Percentiles rank a stretch among this genome's conserved stretches.
These are phyloP conservation scores for Avicennia marina DNA, from an alignment of 257 asterid species.

Conservation along the genomic window DNA sequence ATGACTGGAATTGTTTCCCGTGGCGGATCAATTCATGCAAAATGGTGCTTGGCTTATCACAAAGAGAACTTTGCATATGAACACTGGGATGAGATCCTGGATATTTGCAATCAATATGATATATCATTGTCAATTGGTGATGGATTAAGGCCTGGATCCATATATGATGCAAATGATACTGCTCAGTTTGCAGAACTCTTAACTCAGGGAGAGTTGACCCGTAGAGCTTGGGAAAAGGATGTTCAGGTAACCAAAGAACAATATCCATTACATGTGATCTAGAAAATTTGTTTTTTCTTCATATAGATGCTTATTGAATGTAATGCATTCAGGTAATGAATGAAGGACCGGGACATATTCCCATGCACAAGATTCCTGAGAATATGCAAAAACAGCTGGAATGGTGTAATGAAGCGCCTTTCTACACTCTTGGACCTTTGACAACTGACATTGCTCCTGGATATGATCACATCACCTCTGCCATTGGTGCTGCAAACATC, in stretches of 20 bases:
- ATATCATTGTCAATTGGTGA: slow-evolving; percentile 89
- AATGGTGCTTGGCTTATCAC: slow-evolving; percentile 96
- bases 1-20: slow-evolving; percentile 97
- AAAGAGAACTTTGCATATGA: slow-evolving; percentile 92
- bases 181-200: slow-evolving; percentile 96
- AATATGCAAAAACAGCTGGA: slow-evolving; percentile 95
- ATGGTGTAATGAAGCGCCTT: slow-evolving; percentile 96
- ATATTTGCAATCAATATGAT: slow-evolving; percentile 90
- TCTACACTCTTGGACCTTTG: slow-evolving; percentile 89
- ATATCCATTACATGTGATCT: not conserved
- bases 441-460: slow-evolving; percentile 96
- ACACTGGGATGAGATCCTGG: slow-evolving; percentile 95
- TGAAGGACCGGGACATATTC: slow-evolving; percentile 94
- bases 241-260: slow-evolving; percentile 56
- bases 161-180: slow-evolving; percentile 88
- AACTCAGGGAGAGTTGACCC: slow-evolving; percentile 91
- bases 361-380: slow-evolving; percentile 92
- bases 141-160: slow-evolving; percentile 96
- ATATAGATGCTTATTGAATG: not conserved
- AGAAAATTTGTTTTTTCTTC: not conserved
- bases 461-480: slow-evolving; percentile 91
- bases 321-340: slow-evolving; percentile 70
- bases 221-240: slow-evolving; percentile 95
- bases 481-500: slow-evolving; percentile 92
- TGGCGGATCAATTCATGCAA: slow-evolving; percentile 96